A percentile compares a stretch with the other conserved stretches of the same genome.
Conservation (phyloP, 2,329 filamentous ascomycete species). For the Escovopsis sp. region DNA sequence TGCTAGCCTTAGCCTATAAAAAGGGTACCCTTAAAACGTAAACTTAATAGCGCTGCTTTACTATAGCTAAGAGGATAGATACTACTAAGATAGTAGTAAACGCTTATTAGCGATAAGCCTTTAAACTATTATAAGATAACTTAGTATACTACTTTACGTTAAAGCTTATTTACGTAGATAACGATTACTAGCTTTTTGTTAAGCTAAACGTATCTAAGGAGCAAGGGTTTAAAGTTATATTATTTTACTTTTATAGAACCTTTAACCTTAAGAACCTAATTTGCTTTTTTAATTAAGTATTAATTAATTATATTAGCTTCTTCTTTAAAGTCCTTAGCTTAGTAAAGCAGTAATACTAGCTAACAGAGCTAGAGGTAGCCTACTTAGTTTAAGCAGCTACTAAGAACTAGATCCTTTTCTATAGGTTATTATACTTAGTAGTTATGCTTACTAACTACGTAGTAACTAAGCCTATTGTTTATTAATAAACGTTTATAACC, state of each 20-base stretch:
- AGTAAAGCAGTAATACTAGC: neutral
- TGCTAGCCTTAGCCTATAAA: neutral
- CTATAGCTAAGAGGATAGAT: too few species aligned
- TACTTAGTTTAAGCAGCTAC: neutral
- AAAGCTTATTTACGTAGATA: neutral
- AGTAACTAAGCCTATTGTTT: neutral
- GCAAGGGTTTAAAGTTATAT: neutral
- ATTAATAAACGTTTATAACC: neutral
- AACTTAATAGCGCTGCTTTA: too few species aligned
- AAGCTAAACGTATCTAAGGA: neutral
- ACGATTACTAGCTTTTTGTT: neutral
- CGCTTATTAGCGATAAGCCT: too few species aligned
- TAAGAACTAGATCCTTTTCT: neutral
- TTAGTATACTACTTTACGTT: neutral
- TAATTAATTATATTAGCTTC: neutral
- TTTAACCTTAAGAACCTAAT: neutral
- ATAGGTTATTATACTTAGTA: neutral
- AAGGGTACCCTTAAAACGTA: too few species aligned
- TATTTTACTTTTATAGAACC: neutral
- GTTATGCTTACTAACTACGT: too few species aligned
- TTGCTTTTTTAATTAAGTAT: too few species aligned
- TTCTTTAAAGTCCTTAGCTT: neutral
- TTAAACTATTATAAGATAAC: neutral
- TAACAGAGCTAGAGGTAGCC: too few species aligned
- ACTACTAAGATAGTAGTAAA: too few species aligned